Conservation (phyloP, 306 rosid species). For the Elaeagnus macrophylla region DNA sequence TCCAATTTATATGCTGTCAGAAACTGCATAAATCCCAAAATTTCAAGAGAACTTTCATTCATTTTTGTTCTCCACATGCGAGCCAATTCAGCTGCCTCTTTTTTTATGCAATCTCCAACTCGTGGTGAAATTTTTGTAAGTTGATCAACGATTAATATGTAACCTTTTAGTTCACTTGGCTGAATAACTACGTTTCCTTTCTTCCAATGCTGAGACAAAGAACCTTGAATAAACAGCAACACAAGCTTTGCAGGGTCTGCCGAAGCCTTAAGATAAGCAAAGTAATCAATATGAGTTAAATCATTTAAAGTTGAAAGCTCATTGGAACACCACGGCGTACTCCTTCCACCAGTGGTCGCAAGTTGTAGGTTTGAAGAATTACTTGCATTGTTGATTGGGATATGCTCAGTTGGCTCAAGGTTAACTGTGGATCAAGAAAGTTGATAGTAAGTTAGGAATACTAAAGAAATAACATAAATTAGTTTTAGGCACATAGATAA, state of each 20-base stretch:
- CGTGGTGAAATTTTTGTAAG: constrained; percentile 32
- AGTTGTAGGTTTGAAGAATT: constrained; percentile 15
- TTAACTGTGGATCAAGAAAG: neutral
- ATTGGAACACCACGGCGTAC: constrained; percentile 11
- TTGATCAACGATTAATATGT: constrained; percentile 24
- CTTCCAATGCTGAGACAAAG: constrained; percentile 16
- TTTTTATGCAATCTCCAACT: constrained; percentile 28
- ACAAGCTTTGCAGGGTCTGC: constrained; percentile 43
- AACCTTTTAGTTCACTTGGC: constrained; percentile 12
- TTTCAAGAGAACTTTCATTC: constrained; percentile 26
- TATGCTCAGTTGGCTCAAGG: constrained; percentile 14
- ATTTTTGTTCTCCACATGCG: constrained; percentile 31
- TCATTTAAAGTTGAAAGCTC: constrained; percentile 17
- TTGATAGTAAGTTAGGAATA: no score
- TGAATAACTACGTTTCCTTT: constrained; percentile 12
- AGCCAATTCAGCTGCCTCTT: constrained; percentile 44
- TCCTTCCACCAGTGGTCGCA: constrained; percentile 17
- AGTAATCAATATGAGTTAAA: constrained; percentile 15
- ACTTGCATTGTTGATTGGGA: constrained; percentile 1
- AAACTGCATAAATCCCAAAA: constrained; percentile 43
- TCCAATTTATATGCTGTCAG: constrained; percentile 32
- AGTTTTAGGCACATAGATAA: no score
- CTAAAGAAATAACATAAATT: no score
- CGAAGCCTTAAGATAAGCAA: constrained; percentile 23
- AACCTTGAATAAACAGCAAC: constrained; percentile 30